Percentiles rank a stretch among this genome's conserved stretches.
Conservation (phyloP, 164 flowering plant genomes). For the Brasenia schreberi region DNA sequence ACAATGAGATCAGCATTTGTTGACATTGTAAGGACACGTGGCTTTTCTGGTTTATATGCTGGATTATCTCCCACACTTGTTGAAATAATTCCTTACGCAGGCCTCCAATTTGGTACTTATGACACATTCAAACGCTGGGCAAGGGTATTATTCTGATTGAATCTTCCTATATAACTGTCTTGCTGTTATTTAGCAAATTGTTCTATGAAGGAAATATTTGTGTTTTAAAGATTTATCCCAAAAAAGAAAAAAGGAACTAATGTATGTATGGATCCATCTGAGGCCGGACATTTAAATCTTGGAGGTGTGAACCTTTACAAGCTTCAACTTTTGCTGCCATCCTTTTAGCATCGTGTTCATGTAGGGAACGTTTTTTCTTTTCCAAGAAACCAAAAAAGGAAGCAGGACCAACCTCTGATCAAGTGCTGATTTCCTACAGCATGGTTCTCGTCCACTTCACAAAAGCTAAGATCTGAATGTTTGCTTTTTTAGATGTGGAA, state of each 20-base stretch:
- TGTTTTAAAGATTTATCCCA: no score
- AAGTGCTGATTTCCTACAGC: background rate
- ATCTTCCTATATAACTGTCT: background rate
- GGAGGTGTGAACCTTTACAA: no score
- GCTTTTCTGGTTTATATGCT: conserved; percentile 74
- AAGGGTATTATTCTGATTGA: conserved; percentile 28
- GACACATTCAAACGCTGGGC: conserved; percentile 93
- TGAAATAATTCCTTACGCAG: conserved; percentile 96
- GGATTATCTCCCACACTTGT: conserved; percentile 90
- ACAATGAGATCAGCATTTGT: conserved; percentile 74
- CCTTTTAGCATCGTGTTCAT: no score
- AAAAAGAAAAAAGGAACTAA: background rate
- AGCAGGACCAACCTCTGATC: background rate
- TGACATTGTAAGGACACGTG: conserved; percentile 58
- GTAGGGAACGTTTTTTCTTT: no score
- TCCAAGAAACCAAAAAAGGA: no score
- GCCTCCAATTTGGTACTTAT: conserved; percentile 92
- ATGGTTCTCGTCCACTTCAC: background rate
- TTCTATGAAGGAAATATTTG: no score
- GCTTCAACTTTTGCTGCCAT: no score
- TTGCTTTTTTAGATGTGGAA: conserved; percentile 31
- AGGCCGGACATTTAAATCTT: no score
- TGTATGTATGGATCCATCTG: no score
- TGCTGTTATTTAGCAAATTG: no score
- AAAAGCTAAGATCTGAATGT: background rate